Conservation (phyloP, 2,329 filamentous ascomycete genomes). For the Dactylellina sp. region DNA sequence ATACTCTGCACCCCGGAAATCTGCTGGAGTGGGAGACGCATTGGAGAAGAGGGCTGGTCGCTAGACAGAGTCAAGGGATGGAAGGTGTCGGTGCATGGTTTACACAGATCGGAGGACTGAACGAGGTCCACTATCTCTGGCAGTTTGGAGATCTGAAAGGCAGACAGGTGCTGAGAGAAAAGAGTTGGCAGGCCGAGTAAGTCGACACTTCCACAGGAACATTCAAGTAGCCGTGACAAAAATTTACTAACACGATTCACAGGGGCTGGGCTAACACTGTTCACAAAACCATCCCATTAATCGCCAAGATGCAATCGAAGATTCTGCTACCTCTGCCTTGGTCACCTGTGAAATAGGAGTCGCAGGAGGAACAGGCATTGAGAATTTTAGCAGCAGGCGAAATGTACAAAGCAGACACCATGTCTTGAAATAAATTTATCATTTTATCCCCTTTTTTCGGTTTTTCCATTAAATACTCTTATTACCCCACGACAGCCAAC, state of each 20-base stretch:
- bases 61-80: slow-evolving; percentile 89
- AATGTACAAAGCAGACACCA: slow-evolving; percentile 22
- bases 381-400: background rate
- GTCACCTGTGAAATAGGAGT: slow-evolving; percentile 82
- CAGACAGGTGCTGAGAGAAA: slow-evolving; percentile 86
- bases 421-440: background rate
- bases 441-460: background rate
- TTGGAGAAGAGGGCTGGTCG: slow-evolving; percentile 91
- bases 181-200: slow-evolving; percentile 76
- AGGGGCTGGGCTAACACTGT: slow-evolving; percentile 98
- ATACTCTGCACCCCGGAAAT: slow-evolving; percentile 94
- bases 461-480: background rate
- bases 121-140: slow-evolving; percentile 98
- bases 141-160: slow-evolving; percentile 98
- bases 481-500: background rate
- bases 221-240: background rate
- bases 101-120: slow-evolving; percentile 95
- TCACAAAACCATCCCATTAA: slow-evolving; percentile 97
- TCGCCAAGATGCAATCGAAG: slow-evolving; percentile 94
- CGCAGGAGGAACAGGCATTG: slow-evolving; percentile 2
- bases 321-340: slow-evolving; percentile 95
- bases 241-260: slow-evolving; percentile 62
- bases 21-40: slow-evolving; percentile 98
- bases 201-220: slow-evolving; percentile 8
- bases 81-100: slow-evolving; percentile 99